These are phyloP conservation scores for Epithemia pelagica DNA, from an alignment of 108 stramenopile species.

Conservation along the genomic window DNA sequence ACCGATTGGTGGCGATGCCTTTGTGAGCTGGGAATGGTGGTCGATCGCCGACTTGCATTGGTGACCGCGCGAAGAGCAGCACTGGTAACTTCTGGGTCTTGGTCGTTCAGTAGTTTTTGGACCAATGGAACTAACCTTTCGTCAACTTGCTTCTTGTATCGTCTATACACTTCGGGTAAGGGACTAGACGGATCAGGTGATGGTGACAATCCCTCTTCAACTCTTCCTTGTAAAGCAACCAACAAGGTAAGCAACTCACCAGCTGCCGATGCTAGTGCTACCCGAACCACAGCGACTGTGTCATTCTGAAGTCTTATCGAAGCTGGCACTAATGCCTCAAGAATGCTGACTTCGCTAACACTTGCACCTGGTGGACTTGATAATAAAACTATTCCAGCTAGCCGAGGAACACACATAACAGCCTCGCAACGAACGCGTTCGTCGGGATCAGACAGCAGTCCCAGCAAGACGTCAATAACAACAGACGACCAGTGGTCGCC, in stretches of 20 bases:
- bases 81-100: slow-evolving; percentile 81
- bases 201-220: slow-evolving; percentile 7
- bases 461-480: slow-evolving; percentile 82
- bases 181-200: slow-evolving; percentile 4
- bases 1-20: slow-evolving; percentile 24
- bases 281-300: slow-evolving; percentile 51
- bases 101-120: slow-evolving; percentile 75
- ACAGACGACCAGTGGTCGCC: slow-evolving; percentile 89
- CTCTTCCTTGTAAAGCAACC: slow-evolving; percentile 50
- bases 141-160: slow-evolving; percentile 76
- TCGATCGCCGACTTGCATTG: slow-evolving; percentile 65
- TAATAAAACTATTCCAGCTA: slow-evolving; percentile 56
- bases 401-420: slow-evolving; percentile 77
- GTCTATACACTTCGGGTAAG: slow-evolving; percentile 18
- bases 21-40: slow-evolving; percentile 17
- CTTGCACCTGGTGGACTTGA: slow-evolving; percentile 35
- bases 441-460: slow-evolving; percentile 68
- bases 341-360: slow-evolving; percentile 49
- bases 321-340: slow-evolving; percentile 74
- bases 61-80: slow-evolving; percentile 85
- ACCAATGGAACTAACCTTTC: slow-evolving; percentile 79
- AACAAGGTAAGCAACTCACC: slow-evolving; percentile 79
- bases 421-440: slow-evolving; percentile 82
- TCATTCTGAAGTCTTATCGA: slow-evolving; percentile 77
- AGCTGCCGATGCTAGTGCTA: slow-evolving; percentile 73